phyloP scores from a whole-genome alignment of 176 grass and related monocot genomes.

The Raddia distichophylla region DNA sequence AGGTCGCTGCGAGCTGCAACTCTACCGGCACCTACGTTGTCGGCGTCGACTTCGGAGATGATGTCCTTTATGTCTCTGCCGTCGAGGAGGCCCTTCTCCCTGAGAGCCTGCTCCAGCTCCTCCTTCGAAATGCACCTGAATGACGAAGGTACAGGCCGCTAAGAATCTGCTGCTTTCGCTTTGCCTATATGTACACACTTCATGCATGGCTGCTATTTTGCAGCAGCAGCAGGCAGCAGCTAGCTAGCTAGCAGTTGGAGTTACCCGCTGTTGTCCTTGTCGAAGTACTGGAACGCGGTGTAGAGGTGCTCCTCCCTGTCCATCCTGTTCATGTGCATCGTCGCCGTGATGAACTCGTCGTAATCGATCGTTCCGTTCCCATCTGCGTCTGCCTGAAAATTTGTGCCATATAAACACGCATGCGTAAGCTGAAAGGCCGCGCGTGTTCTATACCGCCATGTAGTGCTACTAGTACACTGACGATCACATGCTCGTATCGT shows the following conservation, averaged over 20 bases:
- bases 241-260: no score
- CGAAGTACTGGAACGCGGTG: conserved; percentile 85
- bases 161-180: background rate
- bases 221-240: background rate
- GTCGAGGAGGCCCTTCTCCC: conserved; percentile 77
- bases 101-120: conserved; percentile 84
- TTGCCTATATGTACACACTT: background rate
- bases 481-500: background rate
- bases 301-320: conserved; percentile 86
- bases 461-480: no score
- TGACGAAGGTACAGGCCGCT: background rate
- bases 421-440: background rate
- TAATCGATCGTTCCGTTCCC: conserved; percentile 84
- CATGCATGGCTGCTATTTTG: background rate
- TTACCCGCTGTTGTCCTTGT: conserved; percentile 87
- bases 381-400: conserved; percentile 72
- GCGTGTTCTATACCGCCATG: no score
- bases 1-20: background rate
- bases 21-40: conserved; percentile 59
- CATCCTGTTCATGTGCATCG: conserved; percentile 92
- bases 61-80: conserved; percentile 82
- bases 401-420: background rate
- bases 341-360: conserved; percentile 88
- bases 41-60: conserved; percentile 78
- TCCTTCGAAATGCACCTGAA: conserved; percentile 78